These are phyloP conservation scores for Plasmodium berghei DNA, from an alignment of 169 alveolate species.

Conservation along the genomic window DNA sequence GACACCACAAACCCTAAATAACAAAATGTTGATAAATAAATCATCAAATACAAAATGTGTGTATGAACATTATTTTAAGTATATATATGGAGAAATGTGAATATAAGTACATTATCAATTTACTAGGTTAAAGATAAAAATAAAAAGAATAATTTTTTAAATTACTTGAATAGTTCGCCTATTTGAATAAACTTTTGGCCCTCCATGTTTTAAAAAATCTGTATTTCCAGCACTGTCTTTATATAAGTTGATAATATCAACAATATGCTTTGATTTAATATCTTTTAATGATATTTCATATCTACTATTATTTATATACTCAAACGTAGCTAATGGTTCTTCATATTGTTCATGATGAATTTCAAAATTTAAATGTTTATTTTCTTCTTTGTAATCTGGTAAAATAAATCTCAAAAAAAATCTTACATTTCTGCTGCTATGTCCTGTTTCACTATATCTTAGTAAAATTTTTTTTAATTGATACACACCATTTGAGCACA, in stretches of 20 bases:
- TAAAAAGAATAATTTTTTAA: not conserved
- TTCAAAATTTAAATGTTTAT: conserved; percentile 83
- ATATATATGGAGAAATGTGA: too few species aligned
- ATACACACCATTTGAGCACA: conserved; percentile 85
- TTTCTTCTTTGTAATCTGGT: conserved; percentile 79
- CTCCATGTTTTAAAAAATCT: conserved; percentile 85
- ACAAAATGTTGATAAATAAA: conserved; percentile 2
- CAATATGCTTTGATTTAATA: conserved; percentile 86
- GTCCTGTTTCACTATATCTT: conserved; percentile 86
- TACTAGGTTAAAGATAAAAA: not conserved
- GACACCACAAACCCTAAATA: conserved; percentile 90
- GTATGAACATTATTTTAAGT: too few species aligned
- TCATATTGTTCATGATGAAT: conserved; percentile 87
- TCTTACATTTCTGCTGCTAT: conserved; percentile 85
- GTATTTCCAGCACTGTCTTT: conserved; percentile 84
- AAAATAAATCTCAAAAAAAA: conserved; percentile 83
- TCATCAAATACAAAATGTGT: too few species aligned
- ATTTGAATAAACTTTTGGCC: conserved; percentile 84
- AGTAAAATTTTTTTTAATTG: conserved; percentile 82
- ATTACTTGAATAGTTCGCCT: conserved; percentile 85
- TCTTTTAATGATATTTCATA: conserved; percentile 88
- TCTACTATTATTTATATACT: conserved; percentile 84
- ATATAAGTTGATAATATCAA: conserved; percentile 83
- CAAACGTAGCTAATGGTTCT: conserved; percentile 84
- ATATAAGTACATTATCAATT: too few species aligned